These are phyloP conservation scores for Zymoseptoria passerinii DNA, from an alignment of 2,329 filamentous ascomycete genomes.

Conservation along the genomic window DNA sequence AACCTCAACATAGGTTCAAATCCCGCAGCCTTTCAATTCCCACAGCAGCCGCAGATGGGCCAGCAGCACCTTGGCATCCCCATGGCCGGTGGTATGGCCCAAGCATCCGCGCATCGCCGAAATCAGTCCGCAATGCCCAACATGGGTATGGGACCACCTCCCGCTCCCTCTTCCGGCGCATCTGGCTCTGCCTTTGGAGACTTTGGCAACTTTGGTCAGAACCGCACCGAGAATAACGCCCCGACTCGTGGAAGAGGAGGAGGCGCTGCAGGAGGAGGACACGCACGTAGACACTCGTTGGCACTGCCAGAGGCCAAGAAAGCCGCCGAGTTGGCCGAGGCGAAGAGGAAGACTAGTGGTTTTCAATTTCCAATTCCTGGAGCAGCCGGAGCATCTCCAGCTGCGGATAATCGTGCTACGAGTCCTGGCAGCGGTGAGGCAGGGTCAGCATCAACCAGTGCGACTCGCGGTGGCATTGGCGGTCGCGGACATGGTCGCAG, in stretches of 20 bases:
- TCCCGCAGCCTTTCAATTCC: conserved; percentile 75
- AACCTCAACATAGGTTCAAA: conserved; percentile 56
- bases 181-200: conserved; percentile 73
- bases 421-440: conserved; percentile 45
- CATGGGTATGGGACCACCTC: conserved; percentile 72
- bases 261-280: conserved; percentile 60
- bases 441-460: conserved; percentile 18
- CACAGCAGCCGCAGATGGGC: conserved; percentile 54
- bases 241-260: conserved; percentile 65
- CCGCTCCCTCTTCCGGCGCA: conserved; percentile 76
- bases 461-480: conserved; percentile 29
- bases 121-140: conserved; percentile 96
- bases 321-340: conserved; percentile 90
- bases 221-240: conserved; percentile 57
- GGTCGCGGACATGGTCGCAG: conserved; percentile 55
- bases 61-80: conserved; percentile 56
- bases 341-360: conserved; percentile 85
- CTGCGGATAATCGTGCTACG: conserved; percentile 44
- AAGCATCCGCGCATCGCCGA: conserved; percentile 82
- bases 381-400: conserved; percentile 47
- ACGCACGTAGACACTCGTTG: conserved; percentile 88
- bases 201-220: conserved; percentile 47
- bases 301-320: conserved; percentile 95
- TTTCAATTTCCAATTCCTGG: conserved; percentile 88
- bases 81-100: conserved; percentile 62